Evolutionary conservation across 148 eudicot species (phyloP).

Genomic region (Selenicereus undatus): DNA sequence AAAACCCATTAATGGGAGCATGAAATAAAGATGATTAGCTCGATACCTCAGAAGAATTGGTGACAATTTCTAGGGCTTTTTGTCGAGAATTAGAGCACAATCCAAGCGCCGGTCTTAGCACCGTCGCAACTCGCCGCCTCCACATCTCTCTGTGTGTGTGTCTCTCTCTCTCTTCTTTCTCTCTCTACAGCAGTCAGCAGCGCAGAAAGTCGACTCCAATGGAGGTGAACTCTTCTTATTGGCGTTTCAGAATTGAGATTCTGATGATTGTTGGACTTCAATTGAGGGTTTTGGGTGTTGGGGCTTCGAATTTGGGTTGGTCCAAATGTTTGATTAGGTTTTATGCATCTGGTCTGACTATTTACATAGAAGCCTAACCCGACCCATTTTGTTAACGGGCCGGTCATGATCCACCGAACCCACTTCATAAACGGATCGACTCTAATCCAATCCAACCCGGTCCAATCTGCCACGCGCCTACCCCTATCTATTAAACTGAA

Average conservation of each 20-base stretch:
- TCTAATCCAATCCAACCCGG: no score
- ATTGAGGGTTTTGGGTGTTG: neutral
- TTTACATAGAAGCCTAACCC: neutral
- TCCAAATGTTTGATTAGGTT: neutral
- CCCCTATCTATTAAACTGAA: no score
- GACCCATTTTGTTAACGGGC: no score
- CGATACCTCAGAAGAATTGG: neutral
- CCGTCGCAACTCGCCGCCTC: slow-evolving; percentile 5
- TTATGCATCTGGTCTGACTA: neutral
- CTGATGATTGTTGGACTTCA: neutral
- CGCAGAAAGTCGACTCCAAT: neutral
- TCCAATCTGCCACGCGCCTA: no score
- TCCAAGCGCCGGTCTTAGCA: neutral
- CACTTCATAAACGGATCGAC: no score
- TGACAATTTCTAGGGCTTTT: neutral
- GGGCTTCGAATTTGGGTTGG: neutral
- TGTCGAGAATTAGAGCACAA: neutral
- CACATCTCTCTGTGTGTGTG: slow-evolving; percentile 10
- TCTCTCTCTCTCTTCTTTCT: slow-evolving; percentile 10
- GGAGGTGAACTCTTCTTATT: neutral
- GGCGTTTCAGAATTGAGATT: neutral
- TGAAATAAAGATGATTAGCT: neutral
- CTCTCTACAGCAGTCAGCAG: neutral
- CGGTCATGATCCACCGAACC: no score
- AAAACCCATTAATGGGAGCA: neutral